Base-by-base conservation (phyloP, 192 early-diverging fungal species). In the Linnemannia exigua region DNA sequence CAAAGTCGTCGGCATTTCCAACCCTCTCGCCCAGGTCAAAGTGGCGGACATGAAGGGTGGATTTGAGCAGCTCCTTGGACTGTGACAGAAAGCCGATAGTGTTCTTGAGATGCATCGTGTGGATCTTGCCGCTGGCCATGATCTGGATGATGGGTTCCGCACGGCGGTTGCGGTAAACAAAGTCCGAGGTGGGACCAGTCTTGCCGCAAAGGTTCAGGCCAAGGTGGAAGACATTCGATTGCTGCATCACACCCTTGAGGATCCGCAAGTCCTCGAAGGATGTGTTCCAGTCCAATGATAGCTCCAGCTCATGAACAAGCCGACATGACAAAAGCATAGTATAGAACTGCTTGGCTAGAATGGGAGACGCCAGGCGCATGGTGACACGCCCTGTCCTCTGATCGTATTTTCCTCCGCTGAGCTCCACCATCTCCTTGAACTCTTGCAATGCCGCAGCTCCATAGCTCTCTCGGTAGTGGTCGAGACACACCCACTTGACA, bases 401-500 rank as follows among this genome's bases (percentile, higher is more conserved):
- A 6, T 46, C 38, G 25, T 41, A 44, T 0, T 11, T 46, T 3
- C 70, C 70, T 0, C 41, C 52, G 20, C 44, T 38, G 15, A 12
- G 36, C 3, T 61, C 38, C 1, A 79, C 70, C 12, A 47, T 19
- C 12, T 72, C 70, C 44, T 44, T 36, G 16, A 79, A 37, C 31
- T 52, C 28, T 54, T 79, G 16, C 0, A 58, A 31, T 36, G 47
- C 47, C 20, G 71, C 19, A 1, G 17, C 33, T 22, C 52, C 35
- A 22, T 75, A 81, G 38, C 38, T 81, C 47, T 37, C 66, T 1
- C 73, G 51, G 73, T 41, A 81, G n/a, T 81, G 79, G 33, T 74
- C 67, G 2, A 51, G 50, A 36, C 79, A 75, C 0, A 81, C 79
- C 79, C 79, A 81, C 41, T 81, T 81, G 15, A 81, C 79, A 71